A percentile compares a stretch with the other conserved stretches of the same genome.
Conservation (phyloP, 2,329 filamentous ascomycete species). For the Myriosclerotinia duriaeana region DNA sequence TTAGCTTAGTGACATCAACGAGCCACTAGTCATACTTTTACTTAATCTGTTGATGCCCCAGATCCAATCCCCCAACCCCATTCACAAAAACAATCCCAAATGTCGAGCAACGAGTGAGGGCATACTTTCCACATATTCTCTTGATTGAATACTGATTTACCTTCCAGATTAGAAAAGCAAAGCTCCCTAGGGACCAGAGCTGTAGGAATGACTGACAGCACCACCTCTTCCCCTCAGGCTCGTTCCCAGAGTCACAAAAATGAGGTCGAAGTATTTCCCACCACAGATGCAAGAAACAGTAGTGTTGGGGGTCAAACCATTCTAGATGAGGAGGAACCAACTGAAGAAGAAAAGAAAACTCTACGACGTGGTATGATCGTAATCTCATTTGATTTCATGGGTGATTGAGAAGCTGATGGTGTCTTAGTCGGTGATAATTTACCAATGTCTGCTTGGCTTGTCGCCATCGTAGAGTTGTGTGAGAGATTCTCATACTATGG, state of each 20-base stretch:
- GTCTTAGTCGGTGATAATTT: conserved; percentile 19
- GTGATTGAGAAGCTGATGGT: not conserved
- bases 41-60: not conserved
- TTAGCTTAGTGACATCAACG: not conserved
- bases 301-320: not conserved
- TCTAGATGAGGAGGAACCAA: not conserved
- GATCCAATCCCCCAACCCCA: not conserved
- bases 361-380: conserved; percentile 4
- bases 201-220: not conserved
- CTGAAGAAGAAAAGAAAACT: conserved; percentile 4
- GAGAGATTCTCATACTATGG: conserved; percentile 60
- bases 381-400: not conserved
- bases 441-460: conserved; percentile 21
- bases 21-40: not conserved
- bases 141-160: not conserved
- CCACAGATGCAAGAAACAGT: not conserved
- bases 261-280: not conserved
- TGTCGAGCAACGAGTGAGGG: conserved; percentile 4
- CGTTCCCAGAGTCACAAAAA: conserved; percentile 1
- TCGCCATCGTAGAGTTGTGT: conserved; percentile 19
- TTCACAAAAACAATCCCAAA: not conserved
- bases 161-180: not conserved
- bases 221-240: not conserved
- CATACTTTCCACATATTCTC: not conserved
- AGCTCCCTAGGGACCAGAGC: not conserved